Evolutionary conservation across 768 basidiomycete genomes (phyloP), one percentile per base, ranked within the genome.

Genomic region (Cyclocybe aegerita): DNA sequence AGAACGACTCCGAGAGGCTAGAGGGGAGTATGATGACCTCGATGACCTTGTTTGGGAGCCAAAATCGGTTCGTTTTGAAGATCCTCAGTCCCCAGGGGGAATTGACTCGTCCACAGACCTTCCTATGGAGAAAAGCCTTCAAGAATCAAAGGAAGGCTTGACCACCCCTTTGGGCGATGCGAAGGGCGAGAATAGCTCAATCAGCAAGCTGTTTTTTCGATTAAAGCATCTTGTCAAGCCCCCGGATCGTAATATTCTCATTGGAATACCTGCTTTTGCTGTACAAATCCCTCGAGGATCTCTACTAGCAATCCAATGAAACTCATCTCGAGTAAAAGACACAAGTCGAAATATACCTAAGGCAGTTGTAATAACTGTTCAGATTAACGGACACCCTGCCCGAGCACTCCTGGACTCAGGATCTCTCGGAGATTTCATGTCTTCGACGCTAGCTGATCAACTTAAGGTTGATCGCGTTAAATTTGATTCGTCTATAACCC

Each of bases 381-480:
- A 56, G 0, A 50, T 77, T 1, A 70, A 77, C 53, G 71, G 67
- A 0, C 48, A 70, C 2, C 64, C 65, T 0, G 66, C 54, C 0
- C 49, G 63, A 2, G 72, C 75, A 0, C 49, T 78, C 4, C 16
- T 76, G 0, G 74, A 76, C 48, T 63, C 65, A 0, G 74, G 74
- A 0, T 75, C 70, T 0, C 48, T 71, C 0, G 71, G 71, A 0
- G 75, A 77, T 51, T 76, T 78, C 46, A 65, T 78, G 23, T 71
- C 72, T 0, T 56, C 66, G 0, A 66, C 58, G 1, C 16, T 76
- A 0, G 69, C 66, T 0, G 68, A 73, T 43, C 76, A 78, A 50
- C 48, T 77, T 3, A 60, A 63, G 1, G 33, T 72, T 0, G 48
- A 58, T 29, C 49, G 46, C 1, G 49, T 54, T 0, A 51, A 57